A percentile compares a stretch with the other conserved stretches of the same genome.
Conservation (phyloP, 768 basidiomycete genomes). For the Pulveroboletus sp. region DNA sequence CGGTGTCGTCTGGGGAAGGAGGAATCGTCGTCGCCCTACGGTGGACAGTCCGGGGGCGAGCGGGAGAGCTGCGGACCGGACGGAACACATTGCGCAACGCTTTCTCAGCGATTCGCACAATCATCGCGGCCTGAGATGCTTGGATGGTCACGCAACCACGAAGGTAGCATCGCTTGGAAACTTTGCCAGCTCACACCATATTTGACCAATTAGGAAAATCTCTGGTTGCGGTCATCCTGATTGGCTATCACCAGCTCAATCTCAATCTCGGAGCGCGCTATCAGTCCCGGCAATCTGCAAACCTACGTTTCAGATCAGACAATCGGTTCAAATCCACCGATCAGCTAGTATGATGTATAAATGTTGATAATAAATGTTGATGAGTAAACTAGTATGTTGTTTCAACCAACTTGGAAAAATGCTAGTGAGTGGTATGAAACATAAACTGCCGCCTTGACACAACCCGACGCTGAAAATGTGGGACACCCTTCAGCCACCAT, state of each 20-base stretch:
- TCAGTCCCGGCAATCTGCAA: background rate
- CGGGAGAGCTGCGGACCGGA: conserved; percentile 30
- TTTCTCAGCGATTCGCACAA: conserved; percentile 38
- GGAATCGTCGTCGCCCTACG: conserved; percentile 54
- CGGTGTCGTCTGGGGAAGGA: conserved; percentile 60
- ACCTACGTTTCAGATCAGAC: background rate
- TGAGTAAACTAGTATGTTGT: conserved; percentile 27
- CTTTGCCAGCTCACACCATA: background rate
- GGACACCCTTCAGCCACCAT: conserved; percentile 6
- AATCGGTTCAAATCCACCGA: background rate
- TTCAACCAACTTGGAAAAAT: conserved; percentile 20
- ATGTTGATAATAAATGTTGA: conserved; percentile 24
- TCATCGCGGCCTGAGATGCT: conserved; percentile 25
- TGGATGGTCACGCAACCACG: too few relatives aligned
- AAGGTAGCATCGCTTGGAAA: background rate
- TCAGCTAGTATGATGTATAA: conserved; percentile 17
- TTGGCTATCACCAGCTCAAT: background rate
- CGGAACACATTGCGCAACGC: conserved; percentile 36
- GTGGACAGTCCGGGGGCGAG: conserved; percentile 26
- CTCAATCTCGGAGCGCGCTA: too few relatives aligned
- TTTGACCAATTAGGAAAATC: conserved; percentile 19
- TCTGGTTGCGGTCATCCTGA: too few relatives aligned
- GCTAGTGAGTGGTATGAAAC: conserved; percentile 30
- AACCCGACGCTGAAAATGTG: conserved; percentile 9
- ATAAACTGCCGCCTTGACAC: conserved; percentile 11